Conservation (phyloP, 2,329 filamentous ascomycete species). For the Pyrenophora tritici-repentis region DNA sequence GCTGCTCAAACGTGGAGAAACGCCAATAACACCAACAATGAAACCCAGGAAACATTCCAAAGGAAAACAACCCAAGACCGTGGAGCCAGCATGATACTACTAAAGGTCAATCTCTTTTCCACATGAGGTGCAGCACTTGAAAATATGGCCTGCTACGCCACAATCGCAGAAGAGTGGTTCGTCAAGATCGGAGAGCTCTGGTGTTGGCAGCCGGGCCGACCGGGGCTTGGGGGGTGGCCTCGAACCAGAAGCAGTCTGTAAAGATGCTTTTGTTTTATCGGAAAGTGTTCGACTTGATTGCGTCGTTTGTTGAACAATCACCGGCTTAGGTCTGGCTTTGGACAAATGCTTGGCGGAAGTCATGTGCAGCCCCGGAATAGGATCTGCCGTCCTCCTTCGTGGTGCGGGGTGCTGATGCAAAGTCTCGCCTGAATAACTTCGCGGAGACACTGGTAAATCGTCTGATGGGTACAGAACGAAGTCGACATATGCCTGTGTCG, state of each 20-base stretch:
- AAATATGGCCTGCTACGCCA: conserved; percentile 15
- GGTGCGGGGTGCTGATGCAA: not conserved
- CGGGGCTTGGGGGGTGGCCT: conserved; percentile 42
- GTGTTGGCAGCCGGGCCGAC: conserved; percentile 37
- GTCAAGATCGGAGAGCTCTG: conserved; percentile 39
- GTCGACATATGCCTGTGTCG: conserved; percentile 5
- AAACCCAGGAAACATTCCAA: not conserved
- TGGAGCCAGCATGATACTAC: not conserved
- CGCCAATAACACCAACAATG: too few species aligned
- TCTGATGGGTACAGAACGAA: conserved; percentile 8
- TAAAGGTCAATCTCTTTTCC: conserved; percentile 8
- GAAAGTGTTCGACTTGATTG: not conserved
- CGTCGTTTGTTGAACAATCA: conserved; percentile 19
- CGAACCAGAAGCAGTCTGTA: not conserved
- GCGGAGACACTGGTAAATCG: not conserved
- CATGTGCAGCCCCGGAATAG: conserved; percentile 15
- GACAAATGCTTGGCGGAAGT: conserved; percentile 8
- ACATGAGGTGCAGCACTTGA: conserved; percentile 29
- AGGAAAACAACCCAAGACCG: not conserved
- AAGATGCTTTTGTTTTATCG: not conserved
- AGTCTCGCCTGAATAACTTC: not conserved
- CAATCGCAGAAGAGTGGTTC: conserved; percentile 43
- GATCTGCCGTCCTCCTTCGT: not conserved
- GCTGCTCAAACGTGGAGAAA: too few species aligned
- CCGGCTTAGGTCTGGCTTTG: conserved; percentile 19